Evolutionary conservation across 1,139 yeast species (phyloP).

Genomic region (Barnettozyma hawaiiensis): DNA sequence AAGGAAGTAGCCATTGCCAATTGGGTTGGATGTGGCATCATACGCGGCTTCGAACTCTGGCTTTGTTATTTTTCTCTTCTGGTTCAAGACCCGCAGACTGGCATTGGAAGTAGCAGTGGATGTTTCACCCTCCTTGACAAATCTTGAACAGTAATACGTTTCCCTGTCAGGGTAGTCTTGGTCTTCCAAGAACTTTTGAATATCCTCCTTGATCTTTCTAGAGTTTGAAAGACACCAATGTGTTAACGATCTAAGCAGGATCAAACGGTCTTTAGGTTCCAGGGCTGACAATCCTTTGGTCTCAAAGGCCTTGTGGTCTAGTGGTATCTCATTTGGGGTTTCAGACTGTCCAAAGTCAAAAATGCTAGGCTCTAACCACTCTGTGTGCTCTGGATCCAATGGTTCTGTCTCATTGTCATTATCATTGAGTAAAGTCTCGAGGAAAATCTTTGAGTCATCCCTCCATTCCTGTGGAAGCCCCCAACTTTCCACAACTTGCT

Average conservation of each 20-base stretch:
- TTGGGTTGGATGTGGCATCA: constrained; percentile 42
- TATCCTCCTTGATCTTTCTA: constrained; percentile 36
- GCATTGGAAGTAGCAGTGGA: constrained; percentile 16
- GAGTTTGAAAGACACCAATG: constrained; percentile 48
- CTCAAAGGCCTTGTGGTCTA: constrained; percentile 36
- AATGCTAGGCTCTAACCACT: constrained; percentile 30
- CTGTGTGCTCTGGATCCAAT: constrained; percentile 38
- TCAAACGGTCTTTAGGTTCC: constrained; percentile 41
- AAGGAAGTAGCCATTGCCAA: constrained; percentile 35
- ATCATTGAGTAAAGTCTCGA: constrained; percentile 15
- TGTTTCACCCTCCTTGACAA: constrained; percentile 23
- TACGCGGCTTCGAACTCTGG: constrained; percentile 16
- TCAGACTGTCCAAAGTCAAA: constrained; percentile 22
- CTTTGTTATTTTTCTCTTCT: constrained; percentile 12
- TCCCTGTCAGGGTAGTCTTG: constrained; percentile 40
- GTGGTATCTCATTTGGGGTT: constrained; percentile 28
- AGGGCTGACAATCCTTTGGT: constrained; percentile 41
- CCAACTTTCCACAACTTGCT: constrained; percentile 30
- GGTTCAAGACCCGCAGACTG: constrained; percentile 12
- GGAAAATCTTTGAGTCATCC: constrained; percentile 27
- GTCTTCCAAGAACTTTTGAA: constrained; percentile 30
- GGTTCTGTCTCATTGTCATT: constrained; percentile 21
- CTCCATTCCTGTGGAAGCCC: constrained; percentile 49
- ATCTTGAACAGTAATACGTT: constrained; percentile 39
- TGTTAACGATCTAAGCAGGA: constrained; percentile 40